phyloP scores from a whole-genome alignment of 345 rosid genomes.

The Kandelia obovata region DNA sequence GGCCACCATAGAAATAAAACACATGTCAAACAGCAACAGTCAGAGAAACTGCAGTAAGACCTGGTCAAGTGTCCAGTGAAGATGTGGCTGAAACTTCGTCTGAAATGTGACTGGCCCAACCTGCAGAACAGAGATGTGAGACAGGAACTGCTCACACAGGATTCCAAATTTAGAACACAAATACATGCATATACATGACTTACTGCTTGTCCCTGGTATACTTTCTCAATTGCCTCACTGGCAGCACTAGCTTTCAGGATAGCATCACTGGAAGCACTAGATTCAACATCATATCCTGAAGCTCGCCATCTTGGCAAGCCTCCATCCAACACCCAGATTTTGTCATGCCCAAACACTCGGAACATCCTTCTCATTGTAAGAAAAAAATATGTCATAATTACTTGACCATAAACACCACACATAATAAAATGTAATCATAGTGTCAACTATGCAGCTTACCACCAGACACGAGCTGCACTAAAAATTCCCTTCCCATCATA shows the following conservation, averaged over 20 bases:
- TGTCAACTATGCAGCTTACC: conserved; percentile 53
- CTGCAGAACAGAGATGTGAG: conserved; percentile 36
- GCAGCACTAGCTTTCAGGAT: conserved; percentile 97
- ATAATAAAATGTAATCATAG: not conserved
- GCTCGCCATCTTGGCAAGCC: conserved; percentile 99
- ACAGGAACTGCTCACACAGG: not conserved
- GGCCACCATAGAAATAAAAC: not conserved
- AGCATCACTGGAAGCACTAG: conserved; percentile 95
- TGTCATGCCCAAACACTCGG: conserved; percentile 85
- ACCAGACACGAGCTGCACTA: conserved; percentile 99
- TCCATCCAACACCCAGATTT: conserved; percentile 94
- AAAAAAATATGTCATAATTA: conserved; percentile 9
- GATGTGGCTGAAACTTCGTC: conserved; percentile 82
- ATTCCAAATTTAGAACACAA: not conserved
- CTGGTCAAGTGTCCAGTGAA: conserved; percentile 90
- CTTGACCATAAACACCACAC: not conserved
- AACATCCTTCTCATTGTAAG: conserved; percentile 67
- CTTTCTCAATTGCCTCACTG: conserved; percentile 91
- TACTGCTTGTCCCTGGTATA: conserved; percentile 78
- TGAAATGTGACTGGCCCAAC: conserved; percentile 76
- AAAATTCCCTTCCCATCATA: conserved; percentile 98
- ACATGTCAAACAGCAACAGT: not conserved
- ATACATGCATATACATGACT: conserved; percentile 21
- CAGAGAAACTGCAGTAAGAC: conserved; percentile 29
- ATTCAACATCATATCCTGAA: conserved; percentile 94